Evolutionary conservation across 441 rosid species (phyloP).

Genomic region (Gossypium aridum): DNA sequence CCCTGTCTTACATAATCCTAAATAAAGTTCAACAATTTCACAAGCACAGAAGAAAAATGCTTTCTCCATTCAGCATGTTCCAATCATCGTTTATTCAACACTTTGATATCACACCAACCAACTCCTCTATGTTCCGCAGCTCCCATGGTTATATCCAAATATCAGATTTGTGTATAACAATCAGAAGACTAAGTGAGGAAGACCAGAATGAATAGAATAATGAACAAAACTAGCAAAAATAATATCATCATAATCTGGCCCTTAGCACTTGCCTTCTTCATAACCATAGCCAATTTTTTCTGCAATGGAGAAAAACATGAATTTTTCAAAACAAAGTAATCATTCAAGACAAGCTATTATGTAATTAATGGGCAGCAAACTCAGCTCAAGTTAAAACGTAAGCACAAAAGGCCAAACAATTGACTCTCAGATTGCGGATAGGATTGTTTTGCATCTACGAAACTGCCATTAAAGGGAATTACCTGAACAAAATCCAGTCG

Average conservation of each 20-base stretch:
- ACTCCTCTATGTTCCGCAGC: not conserved
- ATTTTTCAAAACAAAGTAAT: not conserved
- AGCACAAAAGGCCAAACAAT: not conserved
- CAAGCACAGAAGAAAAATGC: not conserved
- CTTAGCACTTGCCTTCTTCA: slow-evolving; percentile 93
- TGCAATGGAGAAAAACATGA: slow-evolving; percentile 25
- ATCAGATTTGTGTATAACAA: not conserved
- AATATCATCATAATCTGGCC: slow-evolving; percentile 94
- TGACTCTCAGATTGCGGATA: not conserved
- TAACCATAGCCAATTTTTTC: slow-evolving; percentile 95
- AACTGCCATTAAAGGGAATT: slow-evolving; percentile 10
- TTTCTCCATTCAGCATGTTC: not conserved
- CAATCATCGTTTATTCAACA: not conserved
- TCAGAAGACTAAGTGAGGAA: slow-evolving; percentile 51
- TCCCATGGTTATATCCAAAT: not conserved
- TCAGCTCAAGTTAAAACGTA: not conserved
- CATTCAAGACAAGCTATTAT: not conserved
- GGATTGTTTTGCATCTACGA: not conserved
- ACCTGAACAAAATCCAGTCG: slow-evolving; percentile 99
- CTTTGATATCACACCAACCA: not conserved
- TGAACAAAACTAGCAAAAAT: slow-evolving; percentile 72
- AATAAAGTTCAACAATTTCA: not conserved
- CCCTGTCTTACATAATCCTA: not conserved
- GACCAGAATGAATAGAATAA: slow-evolving; percentile 81
- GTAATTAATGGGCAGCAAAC: not conserved